Evolutionary conservation across 495 filamentous ascomycete species (phyloP), one percentile per base, ranked within the genome.

Genomic region (Penicillium waksmanii): DNA sequence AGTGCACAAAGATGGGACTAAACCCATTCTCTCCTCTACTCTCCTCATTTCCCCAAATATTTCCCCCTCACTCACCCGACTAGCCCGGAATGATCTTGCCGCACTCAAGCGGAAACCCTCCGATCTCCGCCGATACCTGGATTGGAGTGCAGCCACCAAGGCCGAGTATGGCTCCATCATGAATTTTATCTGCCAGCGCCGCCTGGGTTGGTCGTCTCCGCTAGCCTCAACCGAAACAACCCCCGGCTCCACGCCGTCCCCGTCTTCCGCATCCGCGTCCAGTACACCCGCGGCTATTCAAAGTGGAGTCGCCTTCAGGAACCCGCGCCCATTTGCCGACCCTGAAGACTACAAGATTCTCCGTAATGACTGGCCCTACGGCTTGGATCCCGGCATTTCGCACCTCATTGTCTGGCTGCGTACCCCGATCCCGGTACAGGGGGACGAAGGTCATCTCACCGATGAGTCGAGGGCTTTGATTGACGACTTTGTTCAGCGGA

Each of bases 291-390:
- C 57, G 46, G 62, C 35, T 51, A 58, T 53, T 27, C 35, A 48
- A 56, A 71, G 63, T 51, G 72, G 69, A 23, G 65, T 70, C 33
- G 50, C 64, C 46, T 80, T 70, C 65, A 74, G 67, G 8, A 77
- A 78, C 66, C 61, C 74, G 33, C 76, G 72, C n/a, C 89, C 90
- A 36, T 93, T 94, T 68, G 80, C 80, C 42, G 80, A 92, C 61
- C 75, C 81, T 19, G 77, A 78, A 48, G 92, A 96, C 77, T 92
- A 85, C 73, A 86, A 82, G 62, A 87, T 96, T 57, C 77, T 96
- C 27, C 77, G 81, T 57, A 97, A 97, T 66, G 92, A 96, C 77
- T 97, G 93, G 93, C 92, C 92, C 1, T 96, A 97, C 69, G 93
- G 89, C 1, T 67, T 93, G 25, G 82, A 69, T 0, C 77, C 84